These are phyloP conservation scores for Dacryopinax primogenitus DNA, from an alignment of 768 basidiomycete species.

Conservation along the genomic window DNA sequence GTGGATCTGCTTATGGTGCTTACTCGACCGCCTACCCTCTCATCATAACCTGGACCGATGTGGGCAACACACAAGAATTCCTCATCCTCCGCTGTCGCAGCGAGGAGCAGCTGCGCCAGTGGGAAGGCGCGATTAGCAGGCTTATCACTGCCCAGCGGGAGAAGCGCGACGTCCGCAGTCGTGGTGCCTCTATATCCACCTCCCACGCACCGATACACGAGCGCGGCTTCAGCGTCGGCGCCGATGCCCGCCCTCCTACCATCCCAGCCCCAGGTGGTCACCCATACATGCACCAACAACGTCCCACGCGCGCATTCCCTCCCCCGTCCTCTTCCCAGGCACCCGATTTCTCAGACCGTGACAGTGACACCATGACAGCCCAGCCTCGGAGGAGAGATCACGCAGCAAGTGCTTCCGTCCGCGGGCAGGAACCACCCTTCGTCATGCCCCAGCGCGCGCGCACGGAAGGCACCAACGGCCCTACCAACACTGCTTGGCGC, in stretches of 20 bases:
- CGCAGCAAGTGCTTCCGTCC: not conserved
- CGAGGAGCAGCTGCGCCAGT: slow-evolving; percentile 84
- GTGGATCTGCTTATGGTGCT: slow-evolving; percentile 4
- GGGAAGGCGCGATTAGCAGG: slow-evolving; percentile 81
- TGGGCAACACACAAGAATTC: slow-evolving; percentile 54
- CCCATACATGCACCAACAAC: slow-evolving; percentile 1
- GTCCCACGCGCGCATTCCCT: not conserved
- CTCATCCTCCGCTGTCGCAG: slow-evolving; percentile 88
- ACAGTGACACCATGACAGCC: not conserved
- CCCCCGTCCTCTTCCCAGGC: not conserved
- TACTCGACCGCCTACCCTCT: slow-evolving; percentile 44
- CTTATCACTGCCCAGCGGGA: slow-evolving; percentile 50
- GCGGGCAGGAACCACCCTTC: slow-evolving; percentile 20
- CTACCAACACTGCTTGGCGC: slow-evolving; percentile 3
- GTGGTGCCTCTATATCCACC: not conserved
- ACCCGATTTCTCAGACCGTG: not conserved
- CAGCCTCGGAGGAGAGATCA: not conserved
- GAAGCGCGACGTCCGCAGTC: slow-evolving; percentile 35
- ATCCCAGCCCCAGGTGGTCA: not conserved
- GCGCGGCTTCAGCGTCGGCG: slow-evolving; percentile 2
- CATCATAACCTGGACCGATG: slow-evolving; percentile 91
- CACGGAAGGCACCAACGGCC: slow-evolving; percentile 37
- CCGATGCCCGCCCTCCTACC: not conserved
- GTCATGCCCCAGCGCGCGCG: slow-evolving; percentile 51
- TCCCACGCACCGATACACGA: not conserved